Conservation (phyloP, 1,284 basidiomycete species). For the Trametes pubescens region DNA sequence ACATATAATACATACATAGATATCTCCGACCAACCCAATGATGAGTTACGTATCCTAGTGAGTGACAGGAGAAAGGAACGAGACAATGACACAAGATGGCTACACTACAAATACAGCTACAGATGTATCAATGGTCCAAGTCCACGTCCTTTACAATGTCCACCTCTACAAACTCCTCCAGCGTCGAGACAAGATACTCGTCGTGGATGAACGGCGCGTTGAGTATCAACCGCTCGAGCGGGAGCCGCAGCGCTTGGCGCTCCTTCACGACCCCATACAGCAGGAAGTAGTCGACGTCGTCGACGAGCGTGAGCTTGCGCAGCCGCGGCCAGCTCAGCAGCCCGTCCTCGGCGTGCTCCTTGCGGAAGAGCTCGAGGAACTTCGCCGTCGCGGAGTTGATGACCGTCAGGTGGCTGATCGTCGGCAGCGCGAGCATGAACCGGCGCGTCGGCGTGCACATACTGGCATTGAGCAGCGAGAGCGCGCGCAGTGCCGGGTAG, state of each 20-base stretch:
- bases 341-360: constrained; percentile 30
- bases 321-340: constrained; percentile 35
- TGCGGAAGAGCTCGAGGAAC: constrained; percentile 39
- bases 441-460: constrained; percentile 35
- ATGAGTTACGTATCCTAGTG: constrained; percentile 7
- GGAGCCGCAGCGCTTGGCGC: constrained; percentile 32
- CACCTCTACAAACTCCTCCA: constrained; percentile 37
- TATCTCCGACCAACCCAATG: constrained; percentile 7
- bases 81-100: not conserved
- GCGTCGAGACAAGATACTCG: constrained; percentile 27
- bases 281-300: constrained; percentile 37
- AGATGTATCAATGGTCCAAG: constrained; percentile 28
- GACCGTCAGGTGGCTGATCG: constrained; percentile 37
- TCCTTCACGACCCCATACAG: constrained; percentile 35
- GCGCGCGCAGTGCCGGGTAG: constrained; percentile 33
- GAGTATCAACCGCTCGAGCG: constrained; percentile 36
- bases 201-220: constrained; percentile 39
- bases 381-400: constrained; percentile 39
- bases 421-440: constrained; percentile 39
- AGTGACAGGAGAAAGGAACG: not conserved
- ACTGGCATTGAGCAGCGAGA: constrained; percentile 36
- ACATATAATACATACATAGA: constrained; percentile 18
- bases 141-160: constrained; percentile 38
- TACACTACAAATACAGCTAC: constrained; percentile 22
- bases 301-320: constrained; percentile 37